Base-by-base conservation (phyloP, 78 protist genomes). In the Pelomyxa schiedti region DNA sequence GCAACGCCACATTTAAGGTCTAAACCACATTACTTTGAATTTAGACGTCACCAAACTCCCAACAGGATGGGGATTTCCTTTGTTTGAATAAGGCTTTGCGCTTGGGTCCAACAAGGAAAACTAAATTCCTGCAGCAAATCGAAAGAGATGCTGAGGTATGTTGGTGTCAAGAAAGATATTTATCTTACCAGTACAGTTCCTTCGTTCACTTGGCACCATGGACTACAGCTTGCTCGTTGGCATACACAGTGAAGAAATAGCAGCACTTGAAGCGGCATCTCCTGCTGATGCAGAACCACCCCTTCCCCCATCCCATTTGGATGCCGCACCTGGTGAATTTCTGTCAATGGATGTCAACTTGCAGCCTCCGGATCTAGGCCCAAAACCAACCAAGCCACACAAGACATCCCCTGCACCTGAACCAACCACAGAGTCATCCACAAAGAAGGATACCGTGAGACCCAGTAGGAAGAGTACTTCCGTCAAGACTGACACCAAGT, bases 191-290 rank as follows among this genome's bases (percentile, higher is more conserved):
- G 22, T 42, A 4, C 78, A 76, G 66, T 76, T 90, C 26, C 64
- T 90, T 26, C 74, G 72, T 3, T 72, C 78, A n/a, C 43, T 80
- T n/a, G 73, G 74, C 39, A 86, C 87, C 47, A 90, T 90, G 95
- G 95, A 90, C 83, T 90, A 90, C 73, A 67, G 86, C 66, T 52
- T 90, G 47, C 75, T 90, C 42, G 36, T 90, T 36, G 94, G 94
- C 72, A 47, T 90, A 29, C 93, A 89, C 83, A 43, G 58, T 16
- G 58, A 16, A 69, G 41, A 8, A 5, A 7, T 9, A 22, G 73
- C 4, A n/a, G 38, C 5, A 5, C 4, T 8, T 7, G 5, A 8
- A 69, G 73, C 24, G 41, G 38, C 24, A 32, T 41, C 8, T 35
- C 29, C 4, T 8, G 42, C 4, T 26, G 5, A 41, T 24, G 73